Evolutionary conservation across 805 yeast species (phyloP), one percentile per base, ranked within the genome.

Genomic region (Lachancea lanzarotensis): DNA sequence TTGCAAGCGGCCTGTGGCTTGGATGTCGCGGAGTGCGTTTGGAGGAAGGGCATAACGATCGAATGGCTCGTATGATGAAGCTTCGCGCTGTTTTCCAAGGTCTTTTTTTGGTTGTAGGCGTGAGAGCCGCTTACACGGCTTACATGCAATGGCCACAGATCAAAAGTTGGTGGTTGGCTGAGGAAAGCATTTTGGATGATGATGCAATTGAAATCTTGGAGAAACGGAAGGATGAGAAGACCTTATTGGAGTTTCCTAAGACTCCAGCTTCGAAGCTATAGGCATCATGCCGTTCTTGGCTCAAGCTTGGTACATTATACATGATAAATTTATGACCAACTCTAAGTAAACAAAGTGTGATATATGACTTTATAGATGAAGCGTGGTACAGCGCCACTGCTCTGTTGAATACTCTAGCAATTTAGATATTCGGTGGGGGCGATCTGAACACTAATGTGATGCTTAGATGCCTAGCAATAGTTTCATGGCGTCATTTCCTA

Each of bases 71-170:
- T 42, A 60, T 59, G 32, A 75, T 74, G 53, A 65, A 73, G 42
- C 47, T 72, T 41, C 72, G 73, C 50, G 79, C 76, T 0, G 53
- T 70, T 3, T 63, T 66, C 0, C 53, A 67, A 13, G 83, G 84
- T 3, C 20, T 70, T 0, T 46, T 60, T 6, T 59, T 69, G 1
- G 51, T 79, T 4, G 62, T 64, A 12, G 70, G 68, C 3, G 54
- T 73, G 9, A 68, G 72, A 16, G 66, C 48, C 10, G 44, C 50
- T 2, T 51, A 51, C n/a, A 74, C 74, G 45, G 39, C 67, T 4
- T 58, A 69, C 42, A 62, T 67, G 61, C 54, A 60, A 38, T 61
- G 62, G 59, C 65, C 69, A 5, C 58, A 58, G 11, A 45, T 65
- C 12, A 53, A 54, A 33, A 55, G 52, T 8, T 66, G 70, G 67